Conservation (phyloP, 169 alveolate genomes). For the Plasmodium gonderi region DNA sequence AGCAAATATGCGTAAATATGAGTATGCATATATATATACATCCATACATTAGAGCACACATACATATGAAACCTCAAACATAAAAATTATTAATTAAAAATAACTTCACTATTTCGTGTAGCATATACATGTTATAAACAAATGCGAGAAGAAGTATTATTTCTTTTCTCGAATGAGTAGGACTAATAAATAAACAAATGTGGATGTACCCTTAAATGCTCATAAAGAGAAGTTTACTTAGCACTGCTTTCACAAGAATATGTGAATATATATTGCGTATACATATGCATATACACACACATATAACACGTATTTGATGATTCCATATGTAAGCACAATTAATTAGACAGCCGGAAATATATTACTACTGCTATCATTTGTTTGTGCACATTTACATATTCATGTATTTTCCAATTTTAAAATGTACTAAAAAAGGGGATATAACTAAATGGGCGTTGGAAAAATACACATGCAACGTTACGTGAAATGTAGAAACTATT, state of each 20-base stretch:
- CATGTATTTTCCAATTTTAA: background rate
- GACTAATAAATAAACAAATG: conserved; percentile 4
- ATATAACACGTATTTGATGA: background rate
- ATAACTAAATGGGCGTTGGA: background rate
- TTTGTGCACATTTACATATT: background rate
- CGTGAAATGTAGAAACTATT: background rate
- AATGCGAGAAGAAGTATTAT: background rate
- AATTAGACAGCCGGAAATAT: background rate
- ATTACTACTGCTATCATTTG: background rate
- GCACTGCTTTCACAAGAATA: background rate
- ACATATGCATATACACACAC: background rate
- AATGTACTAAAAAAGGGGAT: background rate
- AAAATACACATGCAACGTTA: background rate
- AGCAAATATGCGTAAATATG: too few species aligned
- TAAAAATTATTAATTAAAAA: conserved; percentile 6
- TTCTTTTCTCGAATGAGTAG: background rate
- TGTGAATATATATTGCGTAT: background rate
- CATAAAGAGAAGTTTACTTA: background rate
- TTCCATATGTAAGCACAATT: background rate
- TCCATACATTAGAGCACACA: background rate
- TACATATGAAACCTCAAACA: background rate
- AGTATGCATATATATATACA: background rate
- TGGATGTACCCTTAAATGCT: background rate
- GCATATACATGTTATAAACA: background rate
- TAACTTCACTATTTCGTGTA: background rate